A percentile compares a stretch with the other conserved stretches of the same genome.
Conservation (phyloP, 2,329 filamentous ascomycete genomes). For the Aspergillus phoenicis region DNA sequence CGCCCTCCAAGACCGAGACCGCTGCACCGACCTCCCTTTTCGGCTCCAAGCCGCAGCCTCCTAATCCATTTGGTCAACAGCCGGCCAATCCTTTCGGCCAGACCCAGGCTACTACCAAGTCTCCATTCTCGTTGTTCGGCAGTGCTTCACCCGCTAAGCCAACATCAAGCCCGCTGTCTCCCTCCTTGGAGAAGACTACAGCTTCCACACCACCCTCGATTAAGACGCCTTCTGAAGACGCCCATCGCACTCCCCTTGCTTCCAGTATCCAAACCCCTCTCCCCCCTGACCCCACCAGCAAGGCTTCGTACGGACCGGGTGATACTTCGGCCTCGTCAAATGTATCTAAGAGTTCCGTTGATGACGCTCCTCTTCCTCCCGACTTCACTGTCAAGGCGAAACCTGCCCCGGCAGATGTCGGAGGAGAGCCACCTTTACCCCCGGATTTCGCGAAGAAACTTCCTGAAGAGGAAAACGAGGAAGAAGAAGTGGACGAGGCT, state of each 20-base stretch:
- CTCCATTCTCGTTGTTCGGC: conserved; percentile 36
- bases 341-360: conserved; percentile 43
- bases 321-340: conserved; percentile 53
- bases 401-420: conserved; percentile 16
- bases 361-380: conserved; percentile 44
- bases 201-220: conserved; percentile 35
- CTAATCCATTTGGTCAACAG: background rate
- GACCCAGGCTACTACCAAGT: conserved; percentile 30
- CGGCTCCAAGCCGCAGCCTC: background rate
- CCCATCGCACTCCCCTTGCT: conserved; percentile 34
- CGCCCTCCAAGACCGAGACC: conserved; percentile 25
- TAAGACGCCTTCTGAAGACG: conserved; percentile 34
- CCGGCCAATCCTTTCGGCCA: conserved; percentile 22
- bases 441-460: conserved; percentile 22
- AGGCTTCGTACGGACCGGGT: conserved; percentile 48
- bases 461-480: conserved; percentile 7
- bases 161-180: conserved; percentile 33
- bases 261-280: conserved; percentile 37
- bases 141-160: conserved; percentile 27
- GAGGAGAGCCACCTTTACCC: conserved; percentile 30
- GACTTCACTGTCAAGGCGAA: conserved; percentile 31
- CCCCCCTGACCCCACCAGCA: conserved; percentile 53
- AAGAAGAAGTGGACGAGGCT: conserved; percentile 15
- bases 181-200: conserved; percentile 37
- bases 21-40: conserved; percentile 30